Evolutionary conservation across 2,329 filamentous ascomycete genomes (phyloP), one percentile per base, ranked within the genome.

Genomic region (Colletotrichum musicola): DNA sequence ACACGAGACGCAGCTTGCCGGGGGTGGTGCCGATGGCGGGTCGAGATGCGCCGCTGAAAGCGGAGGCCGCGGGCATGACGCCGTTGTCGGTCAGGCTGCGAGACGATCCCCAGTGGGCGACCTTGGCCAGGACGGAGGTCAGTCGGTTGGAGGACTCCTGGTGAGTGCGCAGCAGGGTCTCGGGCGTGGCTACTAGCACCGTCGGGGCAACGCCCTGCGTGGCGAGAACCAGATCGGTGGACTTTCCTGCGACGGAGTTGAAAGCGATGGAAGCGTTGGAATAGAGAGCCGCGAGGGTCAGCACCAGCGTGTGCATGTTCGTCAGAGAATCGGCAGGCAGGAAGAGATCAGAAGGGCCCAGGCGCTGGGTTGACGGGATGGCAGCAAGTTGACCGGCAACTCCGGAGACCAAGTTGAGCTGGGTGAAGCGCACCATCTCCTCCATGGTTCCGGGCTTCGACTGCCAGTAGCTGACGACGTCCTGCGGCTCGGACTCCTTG

Each of bases 381-480:
- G 92, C 89, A 50, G 92, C 89, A 47, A 95, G 87, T 77, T 97
- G 89, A 16, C 91, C 92, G 40, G 92, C 92, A 71, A 95, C 89
- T 58, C 89, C 95, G n/a, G 96, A 88, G n/a, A 94, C 89, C n/a
- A 99, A 81, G 77, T 98, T 98, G 67, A 81, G 83, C 69, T 95
- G 92, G 1, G 91, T 92, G 81, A 97, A 97, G 73, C 93, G 89
- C 38, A 97, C 88, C 78, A 97, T 90, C 68, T 96, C 90, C 71
- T 89, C 88, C 46, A 84, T 78, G 5, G 84, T 81, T 70, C 79
- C 84, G 25, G 77, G 79, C 75, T 82, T 85, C 68, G 79, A 83
- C 78, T 86, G 88, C 89, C 91, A 93, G 74, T 95, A 91, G 46
- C 89, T 86, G 53, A 93, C 82, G 14, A 92, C 77, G 55, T 90